Percentiles rank a stretch among this genome's conserved stretches.
Conservation (phyloP, 2,329 filamentous ascomycete species). For the Alternaria rosae region DNA sequence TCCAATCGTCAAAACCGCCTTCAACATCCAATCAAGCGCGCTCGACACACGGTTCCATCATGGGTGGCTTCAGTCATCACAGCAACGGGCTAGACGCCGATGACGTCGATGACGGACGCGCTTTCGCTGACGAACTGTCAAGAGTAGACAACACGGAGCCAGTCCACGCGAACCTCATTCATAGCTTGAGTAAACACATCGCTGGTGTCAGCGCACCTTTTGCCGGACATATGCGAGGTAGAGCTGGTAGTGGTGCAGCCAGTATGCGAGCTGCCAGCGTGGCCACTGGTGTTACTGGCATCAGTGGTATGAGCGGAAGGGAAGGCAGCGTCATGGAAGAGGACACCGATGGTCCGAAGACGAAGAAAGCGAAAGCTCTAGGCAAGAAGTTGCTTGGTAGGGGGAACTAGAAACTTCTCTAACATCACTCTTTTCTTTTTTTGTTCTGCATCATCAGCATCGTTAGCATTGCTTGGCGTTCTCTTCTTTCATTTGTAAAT, state of each 20-base stretch:
- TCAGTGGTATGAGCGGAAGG: constrained; percentile 3
- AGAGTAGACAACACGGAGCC: constrained; percentile 49
- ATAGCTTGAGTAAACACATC: constrained; percentile 44
- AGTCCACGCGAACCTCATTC: constrained; percentile 43
- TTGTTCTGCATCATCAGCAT: background rate
- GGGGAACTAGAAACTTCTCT: constrained; percentile 7
- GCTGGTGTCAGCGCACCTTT: constrained; percentile 40
- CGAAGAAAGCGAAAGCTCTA: constrained; percentile 24
- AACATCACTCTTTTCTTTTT: background rate
- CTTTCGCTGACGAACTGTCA: constrained; percentile 47
- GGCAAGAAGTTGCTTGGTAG: constrained; percentile 26
- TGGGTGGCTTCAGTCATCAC: constrained; percentile 24
- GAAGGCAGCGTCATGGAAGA: background rate
- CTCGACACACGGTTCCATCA: constrained; percentile 34
- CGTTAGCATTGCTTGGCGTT: background rate
- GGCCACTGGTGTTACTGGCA: constrained; percentile 9
- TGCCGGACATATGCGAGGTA: constrained; percentile 21
- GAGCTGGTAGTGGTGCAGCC: constrained; percentile 19
- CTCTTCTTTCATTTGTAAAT: constrained; percentile 5
- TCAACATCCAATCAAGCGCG: constrained; percentile 26
- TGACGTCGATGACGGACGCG: constrained; percentile 38
- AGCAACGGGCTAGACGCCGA: constrained; percentile 26
- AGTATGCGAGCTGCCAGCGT: constrained; percentile 23
- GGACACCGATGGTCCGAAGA: constrained; percentile 13
- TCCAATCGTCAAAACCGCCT: constrained; percentile 18